Evolutionary conservation across 2,329 filamentous ascomycete species (phyloP).

Genomic region (Geoglossum cookeanum): DNA sequence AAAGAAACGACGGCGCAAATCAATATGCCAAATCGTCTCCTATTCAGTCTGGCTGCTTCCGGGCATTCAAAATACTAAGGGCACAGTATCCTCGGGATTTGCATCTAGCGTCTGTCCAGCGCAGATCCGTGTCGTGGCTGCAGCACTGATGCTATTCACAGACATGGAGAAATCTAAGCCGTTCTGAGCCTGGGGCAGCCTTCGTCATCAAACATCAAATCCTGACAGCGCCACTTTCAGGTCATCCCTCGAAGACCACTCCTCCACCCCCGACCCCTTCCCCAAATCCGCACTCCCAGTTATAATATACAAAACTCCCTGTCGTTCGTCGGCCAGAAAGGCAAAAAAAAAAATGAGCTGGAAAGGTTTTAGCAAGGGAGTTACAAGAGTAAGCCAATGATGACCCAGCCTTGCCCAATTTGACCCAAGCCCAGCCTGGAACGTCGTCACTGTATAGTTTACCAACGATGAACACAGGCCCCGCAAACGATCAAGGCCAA

Average conservation of each 20-base stretch:
- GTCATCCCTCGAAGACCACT: not conserved
- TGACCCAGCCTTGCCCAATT: not conserved
- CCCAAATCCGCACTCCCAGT: not conserved
- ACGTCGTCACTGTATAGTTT: slow-evolving; percentile 5
- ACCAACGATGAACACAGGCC: slow-evolving; percentile 30
- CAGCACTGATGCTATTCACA: not conserved
- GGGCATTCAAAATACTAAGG: not conserved
- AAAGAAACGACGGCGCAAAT: not conserved
- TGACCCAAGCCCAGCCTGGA: slow-evolving; percentile 11
- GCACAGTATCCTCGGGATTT: not conserved
- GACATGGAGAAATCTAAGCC: not conserved
- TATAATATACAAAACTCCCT: not conserved
- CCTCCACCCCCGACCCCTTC: not conserved
- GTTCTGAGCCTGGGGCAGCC: not conserved
- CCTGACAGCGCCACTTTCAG: not conserved
- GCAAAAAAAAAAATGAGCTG: slow-evolving; percentile 69
- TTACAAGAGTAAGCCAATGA: slow-evolving; percentile 48
- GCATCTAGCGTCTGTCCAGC: not conserved
- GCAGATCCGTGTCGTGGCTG: not conserved
- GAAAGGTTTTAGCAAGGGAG: slow-evolving; percentile 84
- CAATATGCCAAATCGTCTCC: too few species aligned
- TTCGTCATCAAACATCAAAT: not conserved
- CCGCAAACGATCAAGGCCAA: slow-evolving; percentile 80
- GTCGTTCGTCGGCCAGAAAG: not conserved
- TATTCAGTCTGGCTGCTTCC: not conserved